Evolutionary conservation across 768 basidiomycete species (phyloP).

Genomic region (Mycena alexandri): DNA sequence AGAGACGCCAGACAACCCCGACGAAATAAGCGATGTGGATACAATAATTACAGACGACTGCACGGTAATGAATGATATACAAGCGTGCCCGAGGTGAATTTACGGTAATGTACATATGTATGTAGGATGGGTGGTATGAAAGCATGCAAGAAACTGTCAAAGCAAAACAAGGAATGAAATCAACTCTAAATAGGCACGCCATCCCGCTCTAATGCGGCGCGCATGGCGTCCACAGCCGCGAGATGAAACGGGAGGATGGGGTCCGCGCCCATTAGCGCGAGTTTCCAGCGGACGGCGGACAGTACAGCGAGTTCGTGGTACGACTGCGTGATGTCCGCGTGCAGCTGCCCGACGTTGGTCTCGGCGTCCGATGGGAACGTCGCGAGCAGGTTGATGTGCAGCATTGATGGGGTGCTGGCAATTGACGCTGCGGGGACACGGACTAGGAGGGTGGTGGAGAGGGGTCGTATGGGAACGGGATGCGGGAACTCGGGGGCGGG

Average conservation of each 20-base stretch:
- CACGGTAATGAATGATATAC: conserved; percentile 18
- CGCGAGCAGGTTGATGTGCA: conserved; percentile 74
- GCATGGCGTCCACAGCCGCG: conserved; percentile 77
- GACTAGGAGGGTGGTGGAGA: conserved; percentile 70
- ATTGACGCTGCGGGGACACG: conserved; percentile 61
- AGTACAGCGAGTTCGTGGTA: conserved; percentile 80
- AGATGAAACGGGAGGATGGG: conserved; percentile 79
- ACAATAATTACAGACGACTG: conserved; percentile 23
- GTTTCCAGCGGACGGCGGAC: conserved; percentile 61
- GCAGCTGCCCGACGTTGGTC: conserved; percentile 47
- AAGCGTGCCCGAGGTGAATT: conserved; percentile 13
- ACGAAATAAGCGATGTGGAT: not conserved
- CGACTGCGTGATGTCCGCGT: conserved; percentile 72
- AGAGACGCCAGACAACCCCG: too few relatives aligned
- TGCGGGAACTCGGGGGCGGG: conserved; percentile 41
- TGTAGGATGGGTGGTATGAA: conserved; percentile 1
- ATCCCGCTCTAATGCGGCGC: conserved; percentile 55
- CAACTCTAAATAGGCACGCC: conserved; percentile 31
- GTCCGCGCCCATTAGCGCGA: conserved; percentile 53
- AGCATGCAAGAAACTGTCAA: conserved; percentile 13
- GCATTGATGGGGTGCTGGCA: conserved; percentile 61
- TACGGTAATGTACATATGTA: conserved; percentile 29
- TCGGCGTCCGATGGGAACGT: conserved; percentile 53
- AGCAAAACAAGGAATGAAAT: conserved; percentile 22
- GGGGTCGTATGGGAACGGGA: conserved; percentile 63